A percentile compares a stretch with the other conserved stretches of the same genome.
phyloP scores from a whole-genome alignment of 495 filamentous ascomycete species.

The Hyaloscypha bicolor region DNA sequence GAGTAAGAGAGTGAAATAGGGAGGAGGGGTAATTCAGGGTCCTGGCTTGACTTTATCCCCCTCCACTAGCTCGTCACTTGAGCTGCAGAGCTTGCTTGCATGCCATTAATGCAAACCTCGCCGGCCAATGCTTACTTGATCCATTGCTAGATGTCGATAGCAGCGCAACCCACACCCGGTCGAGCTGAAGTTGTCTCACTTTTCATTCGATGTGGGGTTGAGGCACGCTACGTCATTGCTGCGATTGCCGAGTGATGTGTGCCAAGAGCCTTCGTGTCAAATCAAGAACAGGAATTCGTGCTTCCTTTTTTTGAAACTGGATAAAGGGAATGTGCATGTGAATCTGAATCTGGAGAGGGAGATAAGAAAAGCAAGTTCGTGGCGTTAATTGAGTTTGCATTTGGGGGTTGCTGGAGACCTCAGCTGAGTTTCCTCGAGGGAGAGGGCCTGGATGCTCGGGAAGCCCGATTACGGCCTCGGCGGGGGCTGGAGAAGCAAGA shows the following conservation, averaged over 20 bases:
- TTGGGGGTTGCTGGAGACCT: background rate
- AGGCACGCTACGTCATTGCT: constrained; percentile 7
- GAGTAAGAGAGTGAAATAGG: background rate
- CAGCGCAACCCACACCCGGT: background rate
- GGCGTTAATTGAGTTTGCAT: background rate
- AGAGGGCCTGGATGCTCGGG: background rate
- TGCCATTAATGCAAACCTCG: background rate
- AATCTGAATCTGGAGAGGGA: background rate
- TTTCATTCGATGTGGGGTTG: background rate
- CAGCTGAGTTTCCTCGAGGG: background rate
- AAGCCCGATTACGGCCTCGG: background rate
- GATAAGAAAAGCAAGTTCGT: background rate
- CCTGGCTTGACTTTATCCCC: background rate
- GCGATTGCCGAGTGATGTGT: constrained; percentile 14
- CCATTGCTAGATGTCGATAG: background rate
- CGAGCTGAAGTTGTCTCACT: background rate
- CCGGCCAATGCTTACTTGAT: background rate
- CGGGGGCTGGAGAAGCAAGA: background rate
- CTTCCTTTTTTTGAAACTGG: background rate
- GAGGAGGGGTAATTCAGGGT: background rate
- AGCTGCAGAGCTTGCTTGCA: background rate
- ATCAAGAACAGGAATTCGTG: too few species aligned
- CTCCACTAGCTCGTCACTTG: background rate
- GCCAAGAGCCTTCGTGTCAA: background rate
- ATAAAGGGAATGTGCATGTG: too few species aligned